Percentiles rank a stretch among this genome's conserved stretches.
Conservation (phyloP, 1,284 basidiomycete species). For the Retiboletus flavoniger region DNA sequence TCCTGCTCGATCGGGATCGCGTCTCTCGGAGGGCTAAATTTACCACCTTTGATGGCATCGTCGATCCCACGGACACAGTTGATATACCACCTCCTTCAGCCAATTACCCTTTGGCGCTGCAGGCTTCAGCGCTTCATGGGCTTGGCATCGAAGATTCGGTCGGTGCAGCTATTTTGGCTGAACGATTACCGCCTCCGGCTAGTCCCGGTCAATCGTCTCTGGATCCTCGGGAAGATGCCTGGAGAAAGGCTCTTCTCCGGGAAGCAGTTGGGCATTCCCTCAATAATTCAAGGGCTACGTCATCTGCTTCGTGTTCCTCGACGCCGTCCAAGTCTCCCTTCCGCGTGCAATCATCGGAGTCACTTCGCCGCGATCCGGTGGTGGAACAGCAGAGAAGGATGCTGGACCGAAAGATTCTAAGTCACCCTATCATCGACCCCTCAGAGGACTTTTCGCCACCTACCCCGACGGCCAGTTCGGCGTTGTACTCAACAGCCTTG, state of each 20-base stretch:
- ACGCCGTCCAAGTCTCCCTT: slow-evolving; percentile 34
- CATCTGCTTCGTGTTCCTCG: slow-evolving; percentile 27
- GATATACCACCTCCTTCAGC: slow-evolving; percentile 66
- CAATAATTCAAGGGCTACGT: slow-evolving; percentile 47
- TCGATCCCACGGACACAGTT: slow-evolving; percentile 79
- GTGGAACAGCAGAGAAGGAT: slow-evolving; percentile 28
- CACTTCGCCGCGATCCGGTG: slow-evolving; percentile 35
- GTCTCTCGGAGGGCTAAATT: slow-evolving; percentile 27
- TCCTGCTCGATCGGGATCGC: slow-evolving; percentile 35
- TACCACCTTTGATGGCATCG: slow-evolving; percentile 48
- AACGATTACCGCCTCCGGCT: slow-evolving; percentile 61
- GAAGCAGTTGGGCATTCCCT: slow-evolving; percentile 75
- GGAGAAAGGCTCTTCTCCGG: slow-evolving; percentile 68
- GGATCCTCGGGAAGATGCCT: slow-evolving; percentile 56
- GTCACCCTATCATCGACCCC: slow-evolving; percentile 32
- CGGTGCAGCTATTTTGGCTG: slow-evolving; percentile 69
- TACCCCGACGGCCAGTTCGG: slow-evolving; percentile 8
- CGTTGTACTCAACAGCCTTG: slow-evolving; percentile 9
- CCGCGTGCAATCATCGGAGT: slow-evolving; percentile 36
- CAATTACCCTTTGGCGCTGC: slow-evolving; percentile 68
- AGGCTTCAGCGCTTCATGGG: slow-evolving; percentile 66
- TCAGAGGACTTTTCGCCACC: slow-evolving; percentile 26
- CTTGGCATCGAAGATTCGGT: slow-evolving; percentile 69
- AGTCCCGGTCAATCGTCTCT: slow-evolving; percentile 60
- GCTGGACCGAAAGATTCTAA: slow-evolving; percentile 31